phyloP scores from a whole-genome alignment of 2,329 filamentous ascomycete genomes.

The Colletotrichum orchidophilum region DNA sequence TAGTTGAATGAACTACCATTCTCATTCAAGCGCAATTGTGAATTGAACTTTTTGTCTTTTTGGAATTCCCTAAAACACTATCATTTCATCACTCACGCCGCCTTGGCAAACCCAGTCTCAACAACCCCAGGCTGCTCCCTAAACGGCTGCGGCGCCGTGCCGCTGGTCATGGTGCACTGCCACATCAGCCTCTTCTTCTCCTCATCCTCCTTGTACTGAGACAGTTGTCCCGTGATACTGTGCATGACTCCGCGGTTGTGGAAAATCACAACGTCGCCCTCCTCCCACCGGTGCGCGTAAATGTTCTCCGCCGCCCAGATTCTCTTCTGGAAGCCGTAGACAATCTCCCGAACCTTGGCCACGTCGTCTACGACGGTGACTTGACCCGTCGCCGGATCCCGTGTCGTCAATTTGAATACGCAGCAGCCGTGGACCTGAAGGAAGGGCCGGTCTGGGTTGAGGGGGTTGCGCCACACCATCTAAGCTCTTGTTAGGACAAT shows the following conservation, averaged over 20 bases:
- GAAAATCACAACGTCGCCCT: constrained; percentile 40
- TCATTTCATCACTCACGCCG: neutral
- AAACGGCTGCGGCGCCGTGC: constrained; percentile 5
- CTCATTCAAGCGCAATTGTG: no score
- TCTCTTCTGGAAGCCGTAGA: constrained; percentile 39
- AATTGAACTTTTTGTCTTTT: no score
- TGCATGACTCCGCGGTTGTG: neutral
- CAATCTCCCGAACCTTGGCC: constrained; percentile 32
- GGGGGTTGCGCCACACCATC: neutral
- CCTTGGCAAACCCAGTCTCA: neutral
- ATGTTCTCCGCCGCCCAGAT: constrained; percentile 41
- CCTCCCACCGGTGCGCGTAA: constrained; percentile 42
- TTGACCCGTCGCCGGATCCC: neutral
- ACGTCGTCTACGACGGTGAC: neutral
- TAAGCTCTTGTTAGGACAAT: neutral
- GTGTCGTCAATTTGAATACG: neutral
- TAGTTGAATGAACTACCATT: neutral
- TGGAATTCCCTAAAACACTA: no score
- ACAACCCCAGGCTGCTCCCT: neutral
- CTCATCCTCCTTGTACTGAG: constrained; percentile 38
- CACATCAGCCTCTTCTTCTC: constrained; percentile 40
- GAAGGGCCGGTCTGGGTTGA: neutral
- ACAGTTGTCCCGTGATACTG: neutral
- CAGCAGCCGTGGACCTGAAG: neutral
- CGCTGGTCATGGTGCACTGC: constrained; percentile 40